Evolutionary conservation across 352 stramenopile genomes (phyloP).

Genomic region (Paralagenidium karlingii): DNA sequence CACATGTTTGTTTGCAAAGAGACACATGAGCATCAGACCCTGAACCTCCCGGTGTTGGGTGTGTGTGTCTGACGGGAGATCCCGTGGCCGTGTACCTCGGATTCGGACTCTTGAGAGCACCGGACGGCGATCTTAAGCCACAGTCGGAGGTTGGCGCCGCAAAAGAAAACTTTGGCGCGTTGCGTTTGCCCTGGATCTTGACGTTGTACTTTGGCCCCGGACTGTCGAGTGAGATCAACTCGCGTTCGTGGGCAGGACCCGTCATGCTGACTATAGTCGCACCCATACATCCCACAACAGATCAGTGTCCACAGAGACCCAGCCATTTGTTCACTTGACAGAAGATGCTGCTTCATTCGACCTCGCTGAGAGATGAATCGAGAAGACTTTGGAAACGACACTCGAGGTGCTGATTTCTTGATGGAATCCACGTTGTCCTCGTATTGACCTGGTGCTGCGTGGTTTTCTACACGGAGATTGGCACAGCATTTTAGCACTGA

Average conservation of each 20-base stretch:
- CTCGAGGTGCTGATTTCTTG: slow-evolving; percentile 41
- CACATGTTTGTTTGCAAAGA: no score
- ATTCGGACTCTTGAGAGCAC: neutral
- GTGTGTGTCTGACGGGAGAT: no score
- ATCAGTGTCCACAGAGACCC: neutral
- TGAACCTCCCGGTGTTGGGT: neutral
- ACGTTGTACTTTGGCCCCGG: slow-evolving; percentile 79
- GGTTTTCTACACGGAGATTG: slow-evolving; percentile 18
- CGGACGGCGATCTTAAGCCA: neutral
- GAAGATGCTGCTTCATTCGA: slow-evolving; percentile 4
- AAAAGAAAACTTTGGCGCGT: slow-evolving; percentile 49
- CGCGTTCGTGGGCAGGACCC: slow-evolving; percentile 40
- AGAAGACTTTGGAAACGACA: slow-evolving; percentile 66
- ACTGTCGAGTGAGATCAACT: slow-evolving; percentile 64
- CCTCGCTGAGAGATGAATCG: slow-evolving; percentile 77
- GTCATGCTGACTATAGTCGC: slow-evolving; percentile 43
- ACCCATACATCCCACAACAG: neutral
- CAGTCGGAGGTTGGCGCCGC: slow-evolving; percentile 21
- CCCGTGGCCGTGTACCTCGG: neutral
- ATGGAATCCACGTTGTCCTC: slow-evolving; percentile 52
- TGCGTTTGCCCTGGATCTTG: slow-evolving; percentile 31
- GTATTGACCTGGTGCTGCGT: slow-evolving; percentile 53
- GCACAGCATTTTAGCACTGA: neutral
- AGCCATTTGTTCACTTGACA: neutral
- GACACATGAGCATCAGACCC: neutral